A percentile compares a stretch with the other conserved stretches of the same genome.
Conservation (phyloP, 306 rosid genomes). For the Glycine latifolia region DNA sequence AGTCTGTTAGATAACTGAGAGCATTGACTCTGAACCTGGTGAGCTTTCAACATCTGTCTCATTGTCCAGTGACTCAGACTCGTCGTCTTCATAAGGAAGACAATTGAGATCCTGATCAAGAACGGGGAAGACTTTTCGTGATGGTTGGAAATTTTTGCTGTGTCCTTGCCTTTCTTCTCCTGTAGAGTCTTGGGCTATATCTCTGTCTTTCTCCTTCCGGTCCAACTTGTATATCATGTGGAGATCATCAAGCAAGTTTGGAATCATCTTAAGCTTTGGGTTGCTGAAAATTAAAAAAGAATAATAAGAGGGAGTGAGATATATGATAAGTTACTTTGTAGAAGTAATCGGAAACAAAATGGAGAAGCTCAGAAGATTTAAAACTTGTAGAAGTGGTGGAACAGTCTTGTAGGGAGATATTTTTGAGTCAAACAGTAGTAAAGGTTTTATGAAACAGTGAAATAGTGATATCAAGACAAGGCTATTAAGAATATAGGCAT, state of each 20-base stretch:
- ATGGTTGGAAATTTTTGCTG: constrained; percentile 42
- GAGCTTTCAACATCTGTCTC: constrained; percentile 51
- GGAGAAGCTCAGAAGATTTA: constrained; percentile 24
- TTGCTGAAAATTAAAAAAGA: constrained; percentile 55
- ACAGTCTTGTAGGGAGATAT: constrained; percentile 32
- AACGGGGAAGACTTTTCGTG: constrained; percentile 49
- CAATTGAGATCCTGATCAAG: constrained; percentile 80
- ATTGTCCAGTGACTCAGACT: constrained; percentile 55
- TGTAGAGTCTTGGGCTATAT: constrained; percentile 38
- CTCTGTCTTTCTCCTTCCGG: constrained; percentile 41
- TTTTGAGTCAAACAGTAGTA: constrained; percentile 12
- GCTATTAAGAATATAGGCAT: neutral
- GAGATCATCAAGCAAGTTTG: constrained; percentile 69
- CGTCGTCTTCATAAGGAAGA: constrained; percentile 63
- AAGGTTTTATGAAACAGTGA: constrained; percentile 10
- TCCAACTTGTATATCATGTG: constrained; percentile 48
- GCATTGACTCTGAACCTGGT: constrained; percentile 62
- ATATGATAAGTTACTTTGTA: constrained; percentile 16
- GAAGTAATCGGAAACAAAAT: constrained; percentile 31
- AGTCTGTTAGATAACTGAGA: constrained; percentile 27
- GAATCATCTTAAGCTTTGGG: constrained; percentile 65
- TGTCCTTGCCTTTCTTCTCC: constrained; percentile 44
- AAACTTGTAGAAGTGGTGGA: constrained; percentile 33
- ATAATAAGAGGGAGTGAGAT: constrained; percentile 33
- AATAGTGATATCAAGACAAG: constrained; percentile 18